Evolutionary conservation across 2,329 filamentous ascomycete species (phyloP).

Genomic region (Beauveria caledonica): DNA sequence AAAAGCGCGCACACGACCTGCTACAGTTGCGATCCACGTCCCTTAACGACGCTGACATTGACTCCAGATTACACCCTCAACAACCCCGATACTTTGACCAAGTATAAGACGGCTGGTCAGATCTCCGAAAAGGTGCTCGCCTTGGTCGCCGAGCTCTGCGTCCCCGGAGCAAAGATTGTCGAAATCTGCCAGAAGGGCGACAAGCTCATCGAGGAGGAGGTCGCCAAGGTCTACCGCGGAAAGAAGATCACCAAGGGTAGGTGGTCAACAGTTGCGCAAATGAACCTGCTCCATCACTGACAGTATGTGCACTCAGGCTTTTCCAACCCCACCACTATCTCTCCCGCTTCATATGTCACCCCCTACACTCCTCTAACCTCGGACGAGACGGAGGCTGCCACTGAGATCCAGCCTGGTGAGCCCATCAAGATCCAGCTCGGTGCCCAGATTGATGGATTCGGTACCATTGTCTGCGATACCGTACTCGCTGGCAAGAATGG

Average conservation of each 20-base stretch:
- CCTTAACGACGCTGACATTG: neutral
- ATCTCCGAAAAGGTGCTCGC: slow-evolving; percentile 96
- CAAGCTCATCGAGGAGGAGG: slow-evolving; percentile 87
- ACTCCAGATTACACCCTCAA: slow-evolving; percentile 73
- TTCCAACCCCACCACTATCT: slow-evolving; percentile 89
- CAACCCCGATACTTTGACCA: slow-evolving; percentile 92
- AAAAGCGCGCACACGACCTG: slow-evolving; percentile 9
- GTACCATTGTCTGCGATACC: slow-evolving; percentile 91
- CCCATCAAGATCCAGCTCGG: slow-evolving; percentile 97
- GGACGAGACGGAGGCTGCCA: slow-evolving; percentile 75
- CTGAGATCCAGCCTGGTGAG: slow-evolving; percentile 75
- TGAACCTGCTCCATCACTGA: slow-evolving; percentile 13
- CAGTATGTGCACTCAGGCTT: slow-evolving; percentile 50
- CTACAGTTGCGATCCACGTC: neutral
- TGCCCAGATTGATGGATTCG: slow-evolving; percentile 95
- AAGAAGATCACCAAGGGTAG: slow-evolving; percentile 92
- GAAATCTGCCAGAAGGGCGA: slow-evolving; percentile 94
- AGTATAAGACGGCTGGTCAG: slow-evolving; percentile 94
- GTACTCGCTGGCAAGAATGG: slow-evolving; percentile 63
- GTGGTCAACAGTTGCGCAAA: slow-evolving; percentile 21
- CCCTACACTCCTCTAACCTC: slow-evolving; percentile 89
- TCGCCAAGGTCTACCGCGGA: slow-evolving; percentile 93
- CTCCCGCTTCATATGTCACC: slow-evolving; percentile 87
- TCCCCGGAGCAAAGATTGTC: slow-evolving; percentile 85
- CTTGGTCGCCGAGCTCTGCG: slow-evolving; percentile 64